Evolutionary conservation across 768 basidiomycete genomes (phyloP).

Genomic region (Naganishia randhawae): DNA sequence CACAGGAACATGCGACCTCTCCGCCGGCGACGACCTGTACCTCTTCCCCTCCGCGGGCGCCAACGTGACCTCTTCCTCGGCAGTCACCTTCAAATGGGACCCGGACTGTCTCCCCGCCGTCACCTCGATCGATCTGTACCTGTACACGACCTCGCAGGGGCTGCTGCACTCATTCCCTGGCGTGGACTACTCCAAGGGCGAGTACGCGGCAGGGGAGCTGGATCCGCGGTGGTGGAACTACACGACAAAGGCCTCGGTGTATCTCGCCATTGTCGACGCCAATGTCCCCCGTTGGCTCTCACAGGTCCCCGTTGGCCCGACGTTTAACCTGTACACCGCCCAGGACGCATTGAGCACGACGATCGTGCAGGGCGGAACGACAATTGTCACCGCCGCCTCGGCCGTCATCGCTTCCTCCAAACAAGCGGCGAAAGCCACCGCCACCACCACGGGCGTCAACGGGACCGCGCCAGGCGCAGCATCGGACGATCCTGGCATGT

Average conservation of each 20-base stretch:
- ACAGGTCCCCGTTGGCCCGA: constrained; percentile 44
- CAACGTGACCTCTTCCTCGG: constrained; percentile 32
- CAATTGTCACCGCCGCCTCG: constrained; percentile 36
- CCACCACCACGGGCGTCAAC: neutral
- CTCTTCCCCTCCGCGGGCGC: constrained; percentile 39
- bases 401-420: constrained; percentile 39
- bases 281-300: constrained; percentile 40
- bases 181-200: constrained; percentile 40
- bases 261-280: constrained; percentile 45
- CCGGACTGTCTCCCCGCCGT: constrained; percentile 42
- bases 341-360: constrained; percentile 41
- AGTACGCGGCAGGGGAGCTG: constrained; percentile 38
- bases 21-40: constrained; percentile 46
- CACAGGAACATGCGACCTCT: constrained; percentile 7
- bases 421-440: constrained; percentile 27
- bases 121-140: constrained; percentile 46
- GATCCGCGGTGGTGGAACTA: constrained; percentile 52
- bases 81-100: constrained; percentile 50
- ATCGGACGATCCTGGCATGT: constrained; percentile 37
- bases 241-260: constrained; percentile 45
- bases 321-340: constrained; percentile 47
- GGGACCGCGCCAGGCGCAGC: constrained; percentile 16
- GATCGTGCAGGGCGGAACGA: constrained; percentile 35
- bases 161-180: constrained; percentile 45
- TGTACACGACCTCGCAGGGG: constrained; percentile 42